Evolutionary conservation across 768 basidiomycete species (phyloP), one percentile per base, ranked within the genome.

Genomic region (Holtermannia corniformis): DNA sequence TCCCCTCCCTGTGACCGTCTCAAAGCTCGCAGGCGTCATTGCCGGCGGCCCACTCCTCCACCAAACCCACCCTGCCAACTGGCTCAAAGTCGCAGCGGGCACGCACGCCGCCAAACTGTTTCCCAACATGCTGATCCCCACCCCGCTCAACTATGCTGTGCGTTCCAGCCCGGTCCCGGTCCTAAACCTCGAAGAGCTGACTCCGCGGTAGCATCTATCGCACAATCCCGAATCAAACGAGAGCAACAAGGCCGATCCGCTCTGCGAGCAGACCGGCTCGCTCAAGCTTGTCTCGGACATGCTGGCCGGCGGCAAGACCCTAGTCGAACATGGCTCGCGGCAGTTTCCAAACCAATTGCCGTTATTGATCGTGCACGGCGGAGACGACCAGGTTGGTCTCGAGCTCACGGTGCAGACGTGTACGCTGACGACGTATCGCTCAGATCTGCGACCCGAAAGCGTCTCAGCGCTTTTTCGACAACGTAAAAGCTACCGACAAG

Each of bases 341-440:
- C 19, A 52, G 23, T 68, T 57, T 57, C 67, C 67, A 2, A 54
- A 57, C 24, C 48, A 49, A n/a, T 28, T 68, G 21, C 62, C 62
- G 2, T 20, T 68, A 25, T 44, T 68, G 50, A 40, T 68, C 23
- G 65, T 64, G 49, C 67, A 68, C 46, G 67, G 67, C 14, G 55
- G 50, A 2, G 62, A 58, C 13, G 67, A 68, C 52, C 45, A 41
- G 22, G 32, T 37, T 16, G 16, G 32, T 37, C n/a, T 37, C 32
- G 32, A 37, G 10, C 7, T 37, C 16, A 16, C 32, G n/a, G n/a
- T n/a, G 10, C 10, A 37, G 16, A 37, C 10, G 10, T 7, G 16
- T 37, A 16, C 16, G 32, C 32, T 37, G 32, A 37, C 16, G 32
- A 16, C 16, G 32, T 37, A n/a, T n/a, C n/a, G n/a, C n/a, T 37